phyloP scores from a whole-genome alignment of 169 alveolate genomes.

The Cryptosporidium parvum region DNA sequence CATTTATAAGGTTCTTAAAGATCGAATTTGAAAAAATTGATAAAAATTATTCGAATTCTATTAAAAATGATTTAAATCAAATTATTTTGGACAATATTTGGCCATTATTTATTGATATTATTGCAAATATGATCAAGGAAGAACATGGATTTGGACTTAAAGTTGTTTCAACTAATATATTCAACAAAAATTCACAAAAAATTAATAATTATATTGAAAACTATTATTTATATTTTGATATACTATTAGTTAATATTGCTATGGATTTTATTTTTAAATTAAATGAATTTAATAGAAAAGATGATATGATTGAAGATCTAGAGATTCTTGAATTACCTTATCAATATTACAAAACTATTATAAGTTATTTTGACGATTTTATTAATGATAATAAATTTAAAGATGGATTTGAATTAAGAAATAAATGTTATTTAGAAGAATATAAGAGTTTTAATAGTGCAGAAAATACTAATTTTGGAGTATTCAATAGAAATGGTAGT shows the following conservation, averaged over 20 bases:
- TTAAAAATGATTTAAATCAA: not conserved
- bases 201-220: not conserved
- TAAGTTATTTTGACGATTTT: conserved; percentile 7
- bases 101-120: conserved; percentile 24
- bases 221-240: conserved; percentile 17
- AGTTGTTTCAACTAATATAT: not conserved
- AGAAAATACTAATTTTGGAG: not conserved
- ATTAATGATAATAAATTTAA: not conserved
- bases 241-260: conserved; percentile 18
- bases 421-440: not conserved
- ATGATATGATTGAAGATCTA: not conserved
- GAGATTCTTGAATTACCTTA: conserved; percentile 24
- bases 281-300: not conserved
- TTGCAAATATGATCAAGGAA: not conserved
- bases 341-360: conserved; percentile 2
- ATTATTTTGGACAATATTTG: conserved; percentile 10
- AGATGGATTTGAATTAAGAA: not conserved
- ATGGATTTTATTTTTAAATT: conserved; percentile 11
- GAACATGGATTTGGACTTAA: conserved; percentile 3
- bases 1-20: not conserved
- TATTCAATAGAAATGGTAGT: not conserved
- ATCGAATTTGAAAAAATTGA: not conserved
- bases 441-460: not conserved
- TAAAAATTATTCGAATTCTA: not conserved
- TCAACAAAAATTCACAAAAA: not conserved